Base-by-base conservation (phyloP, 345 rosid species). In the Arabis alpina region DNA sequence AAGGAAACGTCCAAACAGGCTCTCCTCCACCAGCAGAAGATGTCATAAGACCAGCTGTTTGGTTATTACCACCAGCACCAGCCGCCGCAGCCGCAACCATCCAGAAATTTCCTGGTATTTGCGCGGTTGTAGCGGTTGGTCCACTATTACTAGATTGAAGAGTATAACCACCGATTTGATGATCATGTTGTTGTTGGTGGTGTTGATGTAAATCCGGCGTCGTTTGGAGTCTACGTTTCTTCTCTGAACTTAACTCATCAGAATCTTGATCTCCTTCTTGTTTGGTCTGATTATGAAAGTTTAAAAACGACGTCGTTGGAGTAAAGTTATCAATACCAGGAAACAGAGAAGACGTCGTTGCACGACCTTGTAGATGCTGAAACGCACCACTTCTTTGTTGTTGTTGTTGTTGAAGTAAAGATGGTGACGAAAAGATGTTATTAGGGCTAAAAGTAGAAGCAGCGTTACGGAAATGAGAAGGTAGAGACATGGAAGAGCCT, bases 21-120 rank as follows among this genome's bases (percentile, higher is more conserved):
- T 90, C 97, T 10, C 93, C 93, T 12, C 87, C 39, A 9, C 39
- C 40, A 36, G 40, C 40, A 36, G 40, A 36, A 36, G 40, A 8
- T 36, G 56, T 64, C 71, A 66, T 54, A n/a, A 54, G 53, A 83
- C 84, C 81, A 8, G 74, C 90, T 25, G 83, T 88, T 73, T 87
- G 90, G 68, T 86, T 82, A 10, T 47, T 64, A 48, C 23, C 39
- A 30, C 68, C 76, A 8, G 5, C 72, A 0, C 36, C 75, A 3
- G 53, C 61, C 0, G 74, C 74, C 8, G 92, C 78, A 75, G 88
- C 88, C 13, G 97, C 66, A 9, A 88, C 68, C 97, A 93, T 93
- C 99, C 96, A 93, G 74, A 93, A 86, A 70, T 93, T 93, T 0
- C 87, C 93, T 5, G 98, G 97, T 47, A 86, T 81, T 64, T 90